Percentiles rank a stretch among this genome's conserved stretches.
Conservation (phyloP, 108 stramenopile species). For the Nitzschia sp. region DNA sequence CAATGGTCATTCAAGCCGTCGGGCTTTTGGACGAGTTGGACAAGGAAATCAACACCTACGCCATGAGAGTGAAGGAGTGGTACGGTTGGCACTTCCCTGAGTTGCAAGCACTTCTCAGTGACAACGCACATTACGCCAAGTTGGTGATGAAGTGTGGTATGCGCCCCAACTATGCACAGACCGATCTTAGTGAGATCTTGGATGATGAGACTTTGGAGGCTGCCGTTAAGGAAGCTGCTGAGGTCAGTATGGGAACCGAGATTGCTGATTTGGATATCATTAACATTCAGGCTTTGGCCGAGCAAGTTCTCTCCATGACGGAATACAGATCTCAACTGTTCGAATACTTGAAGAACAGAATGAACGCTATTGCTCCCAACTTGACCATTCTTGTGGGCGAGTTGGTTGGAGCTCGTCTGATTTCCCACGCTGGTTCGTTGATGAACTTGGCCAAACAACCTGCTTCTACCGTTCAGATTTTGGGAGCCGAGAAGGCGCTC, state of each 20-base stretch:
- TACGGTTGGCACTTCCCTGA: conserved; percentile 99
- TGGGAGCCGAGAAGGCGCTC: conserved; percentile 99
- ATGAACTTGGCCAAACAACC: conserved; percentile 99
- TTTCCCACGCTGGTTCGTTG: conserved; percentile 97
- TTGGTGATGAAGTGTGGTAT: conserved; percentile 90
- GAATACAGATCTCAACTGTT: conserved; percentile 98
- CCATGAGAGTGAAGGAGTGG: conserved; percentile 99
- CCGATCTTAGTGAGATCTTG: conserved; percentile 90
- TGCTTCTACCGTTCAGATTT: conserved; percentile 98
- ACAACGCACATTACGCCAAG: conserved; percentile 97
- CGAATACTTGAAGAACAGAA: conserved; percentile 98
- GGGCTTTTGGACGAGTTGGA: conserved; percentile 99
- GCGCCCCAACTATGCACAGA: conserved; percentile 75
- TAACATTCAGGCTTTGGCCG: conserved; percentile 90
- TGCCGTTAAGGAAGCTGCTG: conserved; percentile 97
- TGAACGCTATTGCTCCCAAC: conserved; percentile 99
- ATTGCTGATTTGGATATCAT: conserved; percentile 93
- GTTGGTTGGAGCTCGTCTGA: conserved; percentile 97
- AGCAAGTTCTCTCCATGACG: conserved; percentile 95
- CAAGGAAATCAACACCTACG: conserved; percentile 99
- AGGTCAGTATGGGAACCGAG: conserved; percentile 99
- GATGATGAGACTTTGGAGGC: conserved; percentile 85
- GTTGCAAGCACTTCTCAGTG: conserved; percentile 90
- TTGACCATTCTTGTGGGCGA: conserved; percentile 98
- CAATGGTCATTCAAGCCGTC: conserved; percentile 99